Evolutionary conservation across 2,329 filamentous ascomycete species (phyloP), one percentile per base, ranked within the genome.

Genomic region (Pseudogymnoascus pannorum): DNA sequence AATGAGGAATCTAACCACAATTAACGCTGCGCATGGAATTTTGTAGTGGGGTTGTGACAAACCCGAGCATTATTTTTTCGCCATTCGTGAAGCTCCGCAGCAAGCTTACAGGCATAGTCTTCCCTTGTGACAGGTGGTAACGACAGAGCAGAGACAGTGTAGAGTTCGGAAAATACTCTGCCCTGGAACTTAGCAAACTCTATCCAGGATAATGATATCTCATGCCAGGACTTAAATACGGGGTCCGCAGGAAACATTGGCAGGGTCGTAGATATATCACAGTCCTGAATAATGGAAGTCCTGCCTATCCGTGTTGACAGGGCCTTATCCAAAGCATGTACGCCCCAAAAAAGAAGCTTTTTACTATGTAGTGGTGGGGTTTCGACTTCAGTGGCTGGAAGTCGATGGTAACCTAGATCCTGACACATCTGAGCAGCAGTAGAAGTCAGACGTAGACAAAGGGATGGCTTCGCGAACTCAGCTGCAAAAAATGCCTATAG

Each of bases 271-370:
- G 62, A 65, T 18, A 66, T 62, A 35, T 66, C 64, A 57, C 63
- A 63, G 33, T 64, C 63, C 59, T 66, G 64, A 18, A 66, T 51
- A 9, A 64, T 48, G 12, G 59, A 59, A 42, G 62, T 58, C 14
- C 62, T 58, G 2, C 64, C 64, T n/a, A 66, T 60, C n/a, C 64
- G 54, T 18, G 64, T 40, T 5, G 63, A 62, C 1, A 66, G 57
- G 2, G 60, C 64, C 18, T 66, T 66, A 40, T 66, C 64, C 12
- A 64, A 33, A 35, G 59, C 38, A 38, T 66, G 63, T 16, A 62
- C 60, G 12, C 42, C 62, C 64, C 64, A 66, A 22, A 66, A 66
- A 20, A 62, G 29, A 26, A 26, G 29, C 12, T 44, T 58, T 36
- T 61, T 66, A 6, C 26, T 20, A 26, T 26, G 29, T 8, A 63